Base-by-base conservation (phyloP, 2,329 filamentous ascomycete genomes). In the Ophiostoma sp. region DNA sequence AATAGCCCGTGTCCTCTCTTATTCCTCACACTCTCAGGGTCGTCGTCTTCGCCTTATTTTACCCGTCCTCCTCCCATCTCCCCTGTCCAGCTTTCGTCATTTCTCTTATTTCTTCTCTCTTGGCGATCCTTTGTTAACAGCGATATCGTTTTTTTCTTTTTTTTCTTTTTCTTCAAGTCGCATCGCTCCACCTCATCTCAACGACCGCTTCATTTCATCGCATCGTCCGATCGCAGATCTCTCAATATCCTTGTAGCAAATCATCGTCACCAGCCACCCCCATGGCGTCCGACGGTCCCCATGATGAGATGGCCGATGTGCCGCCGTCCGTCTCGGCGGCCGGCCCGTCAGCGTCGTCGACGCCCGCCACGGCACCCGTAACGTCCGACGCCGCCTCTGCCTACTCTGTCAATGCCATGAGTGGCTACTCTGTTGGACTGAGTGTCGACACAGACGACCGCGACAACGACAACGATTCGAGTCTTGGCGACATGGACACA, bases 351-450 rank as follows among this genome's bases (percentile, higher is more conserved):
- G 39, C 22, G n/a, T 17, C 69, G 19, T 22, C 55, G n/a, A 39
- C 33, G 5, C 8, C 45, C 11, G 22, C 22, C 3, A 9, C 66
- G n/a, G n/a, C 50, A 8, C 11, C 19, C 1, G 11, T 55, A 7
- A 55, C 69, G 3, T 48, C 61, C 61, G 28, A 63, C 31, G 3
- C 39, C 22, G 36, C 52, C 33, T 36, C 33, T 8, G 42, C 3
- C 36, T 52, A 39, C 19, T 74, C 73, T 0, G 22, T 70, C 22
- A 70, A 72, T 19, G 70, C 70, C 25, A 73, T 74, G 73, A 71
- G 71, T 39, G 71, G 71, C n/a, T 74, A 73, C 57, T 71, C 73
- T 5, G 22, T 73, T 22, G 68, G 33, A 12, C 42, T 74, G n/a
- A 69, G 50, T n/a, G 69, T 69, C 15, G 48, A 70, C 55, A 57